Percentiles rank a stretch among this genome's conserved stretches.
These are phyloP conservation scores for Nakaseomyces nivariensis DNA, from an alignment of 1,139 yeast genomes.

Conservation along the genomic window DNA sequence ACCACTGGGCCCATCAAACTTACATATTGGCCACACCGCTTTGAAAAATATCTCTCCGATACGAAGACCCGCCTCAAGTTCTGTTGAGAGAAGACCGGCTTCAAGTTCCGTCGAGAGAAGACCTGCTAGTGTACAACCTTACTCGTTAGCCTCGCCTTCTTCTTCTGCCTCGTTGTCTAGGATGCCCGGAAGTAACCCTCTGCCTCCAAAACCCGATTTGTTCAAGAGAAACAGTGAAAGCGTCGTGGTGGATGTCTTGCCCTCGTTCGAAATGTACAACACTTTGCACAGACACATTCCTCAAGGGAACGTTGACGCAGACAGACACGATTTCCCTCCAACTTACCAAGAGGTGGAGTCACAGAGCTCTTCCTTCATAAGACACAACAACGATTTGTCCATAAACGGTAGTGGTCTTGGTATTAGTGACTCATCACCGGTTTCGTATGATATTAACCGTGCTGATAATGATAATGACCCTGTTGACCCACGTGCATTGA, in stretches of 20 bases:
- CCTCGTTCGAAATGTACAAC: constrained; percentile 25
- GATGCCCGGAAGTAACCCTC: constrained; percentile 1
- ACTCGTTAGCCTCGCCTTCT: background rate
- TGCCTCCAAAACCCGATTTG: background rate
- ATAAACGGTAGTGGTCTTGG: background rate
- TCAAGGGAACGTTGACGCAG: constrained; percentile 21
- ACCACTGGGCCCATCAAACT: background rate
- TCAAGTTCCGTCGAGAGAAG: constrained; percentile 1
- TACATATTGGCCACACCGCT: background rate
- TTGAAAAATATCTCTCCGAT: constrained; percentile 5
- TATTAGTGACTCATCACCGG: constrained; percentile 5
- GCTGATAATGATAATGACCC: background rate
- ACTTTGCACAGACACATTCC: constrained; percentile 25
- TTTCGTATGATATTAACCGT: constrained; percentile 1
- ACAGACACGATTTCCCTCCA: constrained; percentile 21
- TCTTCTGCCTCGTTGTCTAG: background rate
- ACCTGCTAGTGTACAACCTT: constrained; percentile 2
- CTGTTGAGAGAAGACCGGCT: constrained; percentile 3
- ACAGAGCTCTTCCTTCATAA: constrained; percentile 5
- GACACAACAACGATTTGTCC: constrained; percentile 5
- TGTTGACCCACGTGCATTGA: constrained; percentile 1
- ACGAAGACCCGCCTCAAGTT: constrained; percentile 3
- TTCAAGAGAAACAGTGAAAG: constrained; percentile 2
- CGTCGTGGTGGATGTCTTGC: constrained; percentile 17
- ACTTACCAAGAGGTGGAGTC: constrained; percentile 17